phyloP scores from a whole-genome alignment of 768 basidiomycete species.

The button mushroom (Agaricus bisporus) region DNA sequence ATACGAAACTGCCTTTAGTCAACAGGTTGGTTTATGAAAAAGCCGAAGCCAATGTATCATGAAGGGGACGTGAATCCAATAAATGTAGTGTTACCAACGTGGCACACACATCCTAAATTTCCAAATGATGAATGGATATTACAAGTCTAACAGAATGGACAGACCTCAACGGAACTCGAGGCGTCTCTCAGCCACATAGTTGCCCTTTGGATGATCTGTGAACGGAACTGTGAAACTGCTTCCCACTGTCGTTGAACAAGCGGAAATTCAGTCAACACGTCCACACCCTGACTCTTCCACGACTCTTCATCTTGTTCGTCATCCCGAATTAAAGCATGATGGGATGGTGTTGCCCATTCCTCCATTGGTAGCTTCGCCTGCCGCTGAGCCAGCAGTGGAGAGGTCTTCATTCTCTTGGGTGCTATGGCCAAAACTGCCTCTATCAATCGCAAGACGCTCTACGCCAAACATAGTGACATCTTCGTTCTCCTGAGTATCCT shows the following conservation, averaged over 20 bases:
- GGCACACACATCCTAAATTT: constrained; percentile 61
- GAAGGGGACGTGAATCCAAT: constrained; percentile 79
- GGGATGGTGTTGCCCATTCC: too few relatives aligned
- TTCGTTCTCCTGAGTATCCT: too few relatives aligned
- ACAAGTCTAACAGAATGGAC: constrained; percentile 12
- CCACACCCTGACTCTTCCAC: constrained; percentile 55
- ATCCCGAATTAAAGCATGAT: constrained; percentile 62
- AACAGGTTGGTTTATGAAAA: too few relatives aligned
- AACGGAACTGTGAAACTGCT: constrained; percentile 74
- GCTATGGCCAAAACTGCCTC: too few relatives aligned
- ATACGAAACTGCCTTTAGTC: too few relatives aligned
- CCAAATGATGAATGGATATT: background rate
- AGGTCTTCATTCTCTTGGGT: too few relatives aligned
- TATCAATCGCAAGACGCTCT: too few relatives aligned
- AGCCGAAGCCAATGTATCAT: constrained; percentile 65
- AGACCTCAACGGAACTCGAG: constrained; percentile 46
- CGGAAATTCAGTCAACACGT: constrained; percentile 75
- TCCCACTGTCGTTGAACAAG: constrained; percentile 94
- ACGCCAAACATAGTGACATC: too few relatives aligned
- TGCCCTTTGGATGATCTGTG: constrained; percentile 87
- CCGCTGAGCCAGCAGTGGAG: too few relatives aligned
- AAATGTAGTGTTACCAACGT: constrained; percentile 79
- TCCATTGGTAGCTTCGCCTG: too few relatives aligned
- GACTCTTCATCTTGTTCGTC: constrained; percentile 58
- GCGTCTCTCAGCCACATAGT: constrained; percentile 70